A percentile compares a stretch with the other conserved stretches of the same genome.
Conservation (phyloP, 163 green algal genomes). For the Scenedesmus sp. region DNA sequence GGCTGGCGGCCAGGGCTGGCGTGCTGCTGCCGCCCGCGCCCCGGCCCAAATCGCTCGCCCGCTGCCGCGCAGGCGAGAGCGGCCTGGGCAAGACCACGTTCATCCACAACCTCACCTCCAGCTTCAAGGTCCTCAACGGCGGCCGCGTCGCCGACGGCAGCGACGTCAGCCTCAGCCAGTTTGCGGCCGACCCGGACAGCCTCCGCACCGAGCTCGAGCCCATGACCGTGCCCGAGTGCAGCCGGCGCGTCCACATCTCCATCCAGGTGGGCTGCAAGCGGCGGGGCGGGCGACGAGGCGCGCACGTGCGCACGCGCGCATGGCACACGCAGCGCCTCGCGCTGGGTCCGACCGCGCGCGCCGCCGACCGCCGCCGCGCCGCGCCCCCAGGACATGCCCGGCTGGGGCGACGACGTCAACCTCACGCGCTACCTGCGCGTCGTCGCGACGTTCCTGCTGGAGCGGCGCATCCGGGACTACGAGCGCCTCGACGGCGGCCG, state of each 20-base stretch:
- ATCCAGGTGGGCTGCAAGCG: too few species aligned
- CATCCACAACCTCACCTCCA: slow-evolving; percentile 42
- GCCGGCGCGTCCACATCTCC: slow-evolving; percentile 27
- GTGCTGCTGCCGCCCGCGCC: too few species aligned
- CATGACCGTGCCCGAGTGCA: slow-evolving; percentile 34
- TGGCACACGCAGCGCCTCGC: too few species aligned
- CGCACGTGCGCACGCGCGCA: too few species aligned
- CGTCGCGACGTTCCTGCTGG: slow-evolving; percentile 32
- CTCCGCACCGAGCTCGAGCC: slow-evolving; percentile 38
- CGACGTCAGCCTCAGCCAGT: slow-evolving; percentile 21
- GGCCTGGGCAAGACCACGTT: slow-evolving; percentile 47
- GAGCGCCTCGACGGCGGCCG: slow-evolving; percentile 17
- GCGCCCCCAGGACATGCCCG: slow-evolving; percentile 38
- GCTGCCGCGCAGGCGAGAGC: slow-evolving; percentile 40
- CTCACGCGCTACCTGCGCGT: slow-evolving; percentile 39
- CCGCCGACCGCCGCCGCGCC: too few species aligned
- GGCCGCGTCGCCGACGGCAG: slow-evolving; percentile 14
- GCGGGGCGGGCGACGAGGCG: too few species aligned
- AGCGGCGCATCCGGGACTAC: slow-evolving; percentile 36
- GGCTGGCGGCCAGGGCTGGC: too few species aligned
- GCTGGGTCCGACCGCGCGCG: too few species aligned
- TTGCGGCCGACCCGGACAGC: slow-evolving; percentile 30
- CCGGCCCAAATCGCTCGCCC: too few species aligned
- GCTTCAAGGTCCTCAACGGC: slow-evolving; percentile 27
- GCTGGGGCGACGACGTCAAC: slow-evolving; percentile 46